A percentile compares a stretch with the other conserved stretches of the same genome.
phyloP scores from a whole-genome alignment of 139 green algal species.

The Eudorina sp. region DNA sequence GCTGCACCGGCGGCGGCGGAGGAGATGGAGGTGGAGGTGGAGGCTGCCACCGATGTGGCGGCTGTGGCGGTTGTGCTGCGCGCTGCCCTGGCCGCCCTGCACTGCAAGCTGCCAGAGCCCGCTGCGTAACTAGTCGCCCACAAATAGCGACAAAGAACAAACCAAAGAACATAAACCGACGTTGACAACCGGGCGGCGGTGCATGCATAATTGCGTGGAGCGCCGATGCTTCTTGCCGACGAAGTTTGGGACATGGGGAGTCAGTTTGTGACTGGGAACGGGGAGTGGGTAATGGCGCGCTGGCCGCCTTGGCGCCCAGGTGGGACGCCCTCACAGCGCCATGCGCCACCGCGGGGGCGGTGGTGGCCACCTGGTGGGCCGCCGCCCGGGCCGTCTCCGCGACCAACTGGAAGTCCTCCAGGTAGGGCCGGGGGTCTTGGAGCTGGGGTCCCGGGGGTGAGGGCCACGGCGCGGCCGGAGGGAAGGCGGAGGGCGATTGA shows the following conservation, averaged over 20 bases:
- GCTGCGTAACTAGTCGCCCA: no score
- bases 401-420: slow-evolving; percentile 44
- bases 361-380: slow-evolving; percentile 5
- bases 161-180: background rate
- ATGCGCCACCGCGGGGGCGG: slow-evolving; percentile 9
- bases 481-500: no score
- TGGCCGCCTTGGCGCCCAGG: slow-evolving; percentile 13
- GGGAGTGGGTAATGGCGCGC: no score
- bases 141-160: background rate
- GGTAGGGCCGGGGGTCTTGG: slow-evolving; percentile 46
- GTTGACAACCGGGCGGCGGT: background rate
- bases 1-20: no score
- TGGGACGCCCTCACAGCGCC: background rate
- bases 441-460: background rate
- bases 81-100: background rate
- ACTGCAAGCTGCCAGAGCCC: background rate
- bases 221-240: background rate
- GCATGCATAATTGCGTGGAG: background rate
- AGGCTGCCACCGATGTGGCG: background rate
- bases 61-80: background rate
- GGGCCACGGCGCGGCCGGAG: background rate
- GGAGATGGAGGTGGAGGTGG: no score
- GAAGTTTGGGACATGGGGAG: no score
- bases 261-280: no score
- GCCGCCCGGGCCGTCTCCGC: slow-evolving; percentile 7